phyloP scores from a whole-genome alignment of 2,329 filamentous ascomycete genomes.

The Verticillium zaregamsianum region DNA sequence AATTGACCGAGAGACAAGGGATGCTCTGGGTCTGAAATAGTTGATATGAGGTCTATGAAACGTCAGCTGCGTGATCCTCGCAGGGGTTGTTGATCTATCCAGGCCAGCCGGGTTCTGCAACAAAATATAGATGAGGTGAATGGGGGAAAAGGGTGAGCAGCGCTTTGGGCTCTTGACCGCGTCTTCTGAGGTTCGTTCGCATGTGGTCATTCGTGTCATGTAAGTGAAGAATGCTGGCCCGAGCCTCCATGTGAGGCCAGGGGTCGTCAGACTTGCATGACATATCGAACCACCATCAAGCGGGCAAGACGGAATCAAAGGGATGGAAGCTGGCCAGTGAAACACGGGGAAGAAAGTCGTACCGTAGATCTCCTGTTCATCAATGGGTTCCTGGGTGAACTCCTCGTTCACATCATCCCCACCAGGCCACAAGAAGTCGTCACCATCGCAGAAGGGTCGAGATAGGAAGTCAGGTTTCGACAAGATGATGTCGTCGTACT shows the following conservation, averaged over 20 bases:
- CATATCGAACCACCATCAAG: neutral
- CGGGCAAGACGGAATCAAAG: neutral
- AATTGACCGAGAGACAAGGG: constrained; percentile 89
- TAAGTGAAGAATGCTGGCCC: neutral
- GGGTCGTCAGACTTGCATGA: neutral
- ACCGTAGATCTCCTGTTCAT: constrained; percentile 97
- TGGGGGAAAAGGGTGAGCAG: neutral
- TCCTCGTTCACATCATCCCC: constrained; percentile 47
- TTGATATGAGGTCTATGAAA: constrained; percentile 77
- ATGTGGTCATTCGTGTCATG: neutral
- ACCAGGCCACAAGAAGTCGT: constrained; percentile 29
- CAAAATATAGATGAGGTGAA: neutral
- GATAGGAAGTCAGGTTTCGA: constrained; percentile 40
- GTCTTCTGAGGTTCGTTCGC: neutral
- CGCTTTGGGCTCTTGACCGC: neutral
- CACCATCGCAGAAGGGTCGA: constrained; percentile 29
- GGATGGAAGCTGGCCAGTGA: neutral
- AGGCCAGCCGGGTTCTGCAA: neutral
- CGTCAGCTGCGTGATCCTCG: constrained; percentile 23
- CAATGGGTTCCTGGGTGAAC: constrained; percentile 73
- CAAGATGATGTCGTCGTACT: constrained; percentile 42
- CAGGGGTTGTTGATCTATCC: neutral
- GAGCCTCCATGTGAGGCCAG: neutral
- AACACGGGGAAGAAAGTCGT: constrained; percentile 17
- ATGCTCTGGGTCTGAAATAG: constrained; percentile 95